Conservation (phyloP, 1,284 basidiomycete genomes). For the Flammula alnicola region DNA sequence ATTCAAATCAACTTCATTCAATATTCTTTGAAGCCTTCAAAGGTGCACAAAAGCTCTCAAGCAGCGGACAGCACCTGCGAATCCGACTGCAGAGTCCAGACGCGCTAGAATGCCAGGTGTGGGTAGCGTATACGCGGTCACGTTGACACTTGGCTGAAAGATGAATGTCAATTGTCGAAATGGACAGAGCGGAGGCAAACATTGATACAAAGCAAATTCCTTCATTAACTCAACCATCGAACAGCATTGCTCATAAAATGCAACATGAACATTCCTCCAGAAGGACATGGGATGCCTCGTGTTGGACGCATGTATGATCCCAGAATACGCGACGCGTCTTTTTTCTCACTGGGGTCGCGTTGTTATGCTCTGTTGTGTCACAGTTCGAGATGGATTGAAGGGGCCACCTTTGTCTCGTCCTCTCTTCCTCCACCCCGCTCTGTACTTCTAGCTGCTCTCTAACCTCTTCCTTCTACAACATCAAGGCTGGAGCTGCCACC, state of each 20-base stretch:
- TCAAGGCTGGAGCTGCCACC: constrained; percentile 21
- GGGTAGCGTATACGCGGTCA: constrained; percentile 14
- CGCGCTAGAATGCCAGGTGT: background rate
- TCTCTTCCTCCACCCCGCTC: constrained; percentile 23
- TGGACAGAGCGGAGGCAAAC: constrained; percentile 16
- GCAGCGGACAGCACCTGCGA: background rate
- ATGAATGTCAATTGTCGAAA: background rate
- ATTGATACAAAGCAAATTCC: background rate
- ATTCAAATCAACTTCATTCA: too few relatives aligned
- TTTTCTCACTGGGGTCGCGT: constrained; percentile 35
- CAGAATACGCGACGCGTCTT: constrained; percentile 30
- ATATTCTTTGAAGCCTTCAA: too few relatives aligned
- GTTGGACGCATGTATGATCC: constrained; percentile 26
- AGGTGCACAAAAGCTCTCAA: too few relatives aligned
- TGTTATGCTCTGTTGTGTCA: constrained; percentile 38
- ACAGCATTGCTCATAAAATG: too few relatives aligned
- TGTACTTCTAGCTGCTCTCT: constrained; percentile 36
- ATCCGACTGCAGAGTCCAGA: background rate
- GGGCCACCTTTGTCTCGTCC: constrained; percentile 17
- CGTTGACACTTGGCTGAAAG: constrained; percentile 12
- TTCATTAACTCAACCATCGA: too few relatives aligned
- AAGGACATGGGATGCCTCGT: constrained; percentile 19
- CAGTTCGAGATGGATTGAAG: constrained; percentile 32
- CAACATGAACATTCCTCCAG: background rate
- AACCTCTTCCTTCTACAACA: constrained; percentile 6